Evolutionary conservation across 2,329 filamentous ascomycete species (phyloP).

Genomic region (Hypoxylon sp.): DNA sequence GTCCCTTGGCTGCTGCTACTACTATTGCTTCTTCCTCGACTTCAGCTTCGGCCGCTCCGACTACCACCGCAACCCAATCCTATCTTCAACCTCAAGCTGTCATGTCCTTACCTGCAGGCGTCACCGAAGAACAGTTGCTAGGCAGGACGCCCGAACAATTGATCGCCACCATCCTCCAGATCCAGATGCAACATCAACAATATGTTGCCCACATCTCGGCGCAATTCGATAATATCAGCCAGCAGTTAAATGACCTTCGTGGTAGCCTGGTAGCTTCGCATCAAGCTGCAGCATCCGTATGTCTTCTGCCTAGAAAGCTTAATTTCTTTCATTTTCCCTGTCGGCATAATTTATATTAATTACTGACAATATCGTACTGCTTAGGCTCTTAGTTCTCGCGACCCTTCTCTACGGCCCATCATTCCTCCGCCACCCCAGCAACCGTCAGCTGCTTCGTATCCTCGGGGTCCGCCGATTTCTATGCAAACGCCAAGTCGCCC

Average conservation of each 20-base stretch:
- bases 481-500: constrained; percentile 52
- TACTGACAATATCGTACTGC: constrained; percentile 40
- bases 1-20: constrained; percentile 40
- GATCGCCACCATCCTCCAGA: constrained; percentile 55
- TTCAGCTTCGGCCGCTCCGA: constrained; percentile 42
- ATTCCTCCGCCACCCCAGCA: constrained; percentile 49
- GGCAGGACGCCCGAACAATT: constrained; percentile 56
- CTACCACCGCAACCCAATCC: constrained; percentile 42
- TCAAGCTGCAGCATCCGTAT: constrained; percentile 54
- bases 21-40: constrained; percentile 30
- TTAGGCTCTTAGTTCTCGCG: constrained; percentile 48
- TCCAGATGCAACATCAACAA: constrained; percentile 56
- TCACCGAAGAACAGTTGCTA: constrained; percentile 55
- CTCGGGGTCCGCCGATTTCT: constrained; percentile 47
- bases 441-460: constrained; percentile 45
- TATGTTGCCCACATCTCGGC: constrained; percentile 54
- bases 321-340: constrained; percentile 2
- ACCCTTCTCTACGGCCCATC: constrained; percentile 46
- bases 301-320: constrained; percentile 30
- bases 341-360: constrained; percentile 10
- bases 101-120: constrained; percentile 45
- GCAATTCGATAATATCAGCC: constrained; percentile 54
- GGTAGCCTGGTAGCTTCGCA: constrained; percentile 53
- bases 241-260: constrained; percentile 55
- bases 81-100: constrained; percentile 47